Conservation (phyloP, 2,329 filamentous ascomycete genomes). For the Talaromyces marneffei region DNA sequence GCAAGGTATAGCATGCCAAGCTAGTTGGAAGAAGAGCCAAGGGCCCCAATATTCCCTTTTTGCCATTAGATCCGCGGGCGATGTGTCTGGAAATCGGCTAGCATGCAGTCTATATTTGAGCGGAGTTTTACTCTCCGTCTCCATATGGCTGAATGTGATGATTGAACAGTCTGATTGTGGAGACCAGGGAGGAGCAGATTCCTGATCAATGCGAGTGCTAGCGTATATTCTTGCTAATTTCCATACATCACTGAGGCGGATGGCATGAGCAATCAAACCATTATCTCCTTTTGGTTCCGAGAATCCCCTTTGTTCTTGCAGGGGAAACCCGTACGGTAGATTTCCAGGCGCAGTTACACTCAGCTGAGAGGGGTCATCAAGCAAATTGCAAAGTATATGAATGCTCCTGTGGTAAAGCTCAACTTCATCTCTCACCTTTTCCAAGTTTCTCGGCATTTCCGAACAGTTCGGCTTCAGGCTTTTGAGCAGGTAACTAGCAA, state of each 20-base stretch:
- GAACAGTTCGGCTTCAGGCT: not conserved
- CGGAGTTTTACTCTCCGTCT: slow-evolving; percentile 48
- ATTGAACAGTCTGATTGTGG: slow-evolving; percentile 48
- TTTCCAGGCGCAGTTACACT: slow-evolving; percentile 14
- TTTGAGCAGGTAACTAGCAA: not conserved
- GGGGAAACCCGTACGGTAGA: not conserved
- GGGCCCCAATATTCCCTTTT: slow-evolving; percentile 49
- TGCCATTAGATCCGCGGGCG: slow-evolving; percentile 37
- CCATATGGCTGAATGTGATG: slow-evolving; percentile 47
- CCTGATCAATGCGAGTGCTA: slow-evolving; percentile 37
- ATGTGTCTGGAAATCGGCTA: slow-evolving; percentile 41
- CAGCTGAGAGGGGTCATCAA: slow-evolving; percentile 45
- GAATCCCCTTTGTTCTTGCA: not conserved
- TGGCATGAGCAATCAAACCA: slow-evolving; percentile 28
- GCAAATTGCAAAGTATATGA: slow-evolving; percentile 38
- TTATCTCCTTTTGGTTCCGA: not conserved
- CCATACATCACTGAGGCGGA: slow-evolving; percentile 45
- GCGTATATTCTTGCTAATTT: slow-evolving; percentile 18
- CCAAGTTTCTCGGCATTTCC: not conserved
- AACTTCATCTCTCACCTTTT: slow-evolving; percentile 28
- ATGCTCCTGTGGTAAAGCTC: slow-evolving; percentile 41
- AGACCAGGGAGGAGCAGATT: slow-evolving; percentile 42
- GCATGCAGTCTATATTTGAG: slow-evolving; percentile 47
- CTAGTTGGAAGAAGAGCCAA: slow-evolving; percentile 48
- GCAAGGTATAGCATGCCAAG: slow-evolving; percentile 49